Conservation (phyloP, 2,329 filamentous ascomycete genomes). For the Cytospora piceae region DNA sequence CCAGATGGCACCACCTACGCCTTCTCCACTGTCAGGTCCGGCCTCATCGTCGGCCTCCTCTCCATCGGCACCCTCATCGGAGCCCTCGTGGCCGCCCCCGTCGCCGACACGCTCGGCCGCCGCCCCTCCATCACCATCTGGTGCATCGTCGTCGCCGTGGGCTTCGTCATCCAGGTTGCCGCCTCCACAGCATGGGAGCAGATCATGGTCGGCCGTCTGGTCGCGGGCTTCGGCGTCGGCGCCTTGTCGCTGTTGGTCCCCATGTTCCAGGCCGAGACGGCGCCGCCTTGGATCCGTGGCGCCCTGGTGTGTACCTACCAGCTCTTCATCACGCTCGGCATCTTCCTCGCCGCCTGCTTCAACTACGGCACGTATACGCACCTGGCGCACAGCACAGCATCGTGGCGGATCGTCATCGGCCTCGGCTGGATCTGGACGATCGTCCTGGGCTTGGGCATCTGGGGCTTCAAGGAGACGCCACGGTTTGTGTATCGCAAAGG, state of each 20-base stretch:
- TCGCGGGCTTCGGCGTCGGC: conserved; percentile 70
- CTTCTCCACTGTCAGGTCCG: conserved; percentile 59
- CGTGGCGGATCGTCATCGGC: conserved; percentile 65
- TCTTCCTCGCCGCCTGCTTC: conserved; percentile 61
- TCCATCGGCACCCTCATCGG: conserved; percentile 65
- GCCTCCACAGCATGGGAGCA: conserved; percentile 63
- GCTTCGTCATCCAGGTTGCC: conserved; percentile 70
- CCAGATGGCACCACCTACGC: conserved; percentile 42
- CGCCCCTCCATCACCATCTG: conserved; percentile 65
- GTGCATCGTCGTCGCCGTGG: conserved; percentile 63
- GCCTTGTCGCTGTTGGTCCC: conserved; percentile 66
- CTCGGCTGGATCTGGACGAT: conserved; percentile 56
- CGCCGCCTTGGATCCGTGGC: conserved; percentile 68
- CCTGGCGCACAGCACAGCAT: conserved; percentile 48
- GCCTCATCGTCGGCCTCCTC: conserved; percentile 61
- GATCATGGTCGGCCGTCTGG: conserved; percentile 65
- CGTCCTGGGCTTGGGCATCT: conserved; percentile 52
- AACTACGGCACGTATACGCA: conserved; percentile 64
- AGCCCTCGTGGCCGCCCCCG: conserved; percentile 60
- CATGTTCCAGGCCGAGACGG: conserved; percentile 76
- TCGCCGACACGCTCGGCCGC: conserved; percentile 69
- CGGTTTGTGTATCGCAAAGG: conserved; percentile 56
- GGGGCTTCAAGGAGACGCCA: conserved; percentile 56
- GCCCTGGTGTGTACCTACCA: conserved; percentile 70
- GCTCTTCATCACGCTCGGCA: conserved; percentile 73